Base-by-base conservation (phyloP, 2,329 filamentous ascomycete species). In the Remersonia thermophila region DNA sequence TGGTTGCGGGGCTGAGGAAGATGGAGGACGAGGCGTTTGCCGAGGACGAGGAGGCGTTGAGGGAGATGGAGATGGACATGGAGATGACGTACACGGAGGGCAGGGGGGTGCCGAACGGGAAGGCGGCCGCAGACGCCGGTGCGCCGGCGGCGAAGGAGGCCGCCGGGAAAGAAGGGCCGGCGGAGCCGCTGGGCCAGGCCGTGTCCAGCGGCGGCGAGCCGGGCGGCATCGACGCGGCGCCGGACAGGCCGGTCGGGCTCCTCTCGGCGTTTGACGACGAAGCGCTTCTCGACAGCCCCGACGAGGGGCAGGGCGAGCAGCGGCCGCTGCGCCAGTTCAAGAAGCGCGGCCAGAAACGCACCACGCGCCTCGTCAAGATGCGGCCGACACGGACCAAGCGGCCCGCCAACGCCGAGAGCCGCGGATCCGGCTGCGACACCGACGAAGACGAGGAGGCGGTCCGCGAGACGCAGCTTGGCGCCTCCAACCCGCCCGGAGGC, bases 321-420 rank as follows among this genome's bases (percentile, higher is more conserved):
- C 38, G 68, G 10, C 76, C 76, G 2, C 54, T 76, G 27, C 72
- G 67, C 36, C 58, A 73, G 2, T 89, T 71, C 64, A 89, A 87
- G 66, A 91, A 91, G 69, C 83, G 83, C 62, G 83, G 82, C 0
- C 71, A 83, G 54, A 91, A 91, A 63, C 68, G 83, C 42, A 84
- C 82, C 37, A 89, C 83, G 3, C 67, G 77, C 43, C 64, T 68
- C 32, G 67, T 72, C 37, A 85, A 77, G 41, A 83, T 80, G 62
- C 66, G 61, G 43, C 73, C 73, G 2, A 67, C 58, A 1, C 54
- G 62, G 37, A 52, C 55, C 6, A 69, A 67, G 49, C 66, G 74
- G 27, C 65, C 69, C 15, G 44, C 20, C 5, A 23, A 23, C 20
- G 20, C 9, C 20, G 20, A 23, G 20, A 23, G 9, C 55, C 12